Evolutionary conservation across 352 stramenopile genomes (phyloP).

Genomic region (Globisporangium mamillatum): DNA sequence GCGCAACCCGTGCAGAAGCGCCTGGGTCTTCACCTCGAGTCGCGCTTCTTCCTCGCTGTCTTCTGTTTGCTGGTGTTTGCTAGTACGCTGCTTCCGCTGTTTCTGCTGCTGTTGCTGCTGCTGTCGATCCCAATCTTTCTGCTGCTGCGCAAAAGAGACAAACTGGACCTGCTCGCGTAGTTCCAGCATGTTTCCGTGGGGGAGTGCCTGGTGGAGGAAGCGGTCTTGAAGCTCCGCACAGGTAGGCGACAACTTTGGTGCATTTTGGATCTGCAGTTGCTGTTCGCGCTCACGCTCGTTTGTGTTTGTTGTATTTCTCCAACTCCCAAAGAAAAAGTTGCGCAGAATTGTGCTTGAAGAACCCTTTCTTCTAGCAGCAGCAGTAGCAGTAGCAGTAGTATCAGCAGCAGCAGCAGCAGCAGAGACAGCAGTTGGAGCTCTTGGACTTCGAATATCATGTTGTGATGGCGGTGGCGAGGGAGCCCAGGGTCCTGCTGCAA

Average conservation of each 20-base stretch:
- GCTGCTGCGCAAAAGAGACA: slow-evolving; percentile 35
- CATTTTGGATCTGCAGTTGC: neutral
- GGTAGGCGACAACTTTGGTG: slow-evolving; percentile 17
- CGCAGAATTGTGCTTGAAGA: slow-evolving; percentile 1
- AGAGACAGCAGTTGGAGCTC: neutral
- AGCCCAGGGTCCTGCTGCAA: neutral
- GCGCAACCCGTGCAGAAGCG: slow-evolving; percentile 43
- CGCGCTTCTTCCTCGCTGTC: slow-evolving; percentile 18
- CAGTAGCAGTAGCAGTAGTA: too few relatives aligned
- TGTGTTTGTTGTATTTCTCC: neutral
- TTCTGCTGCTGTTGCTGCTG: slow-evolving; percentile 10
- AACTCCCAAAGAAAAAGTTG: slow-evolving; percentile 10
- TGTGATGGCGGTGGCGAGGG: neutral
- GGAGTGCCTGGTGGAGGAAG: slow-evolving; percentile 44
- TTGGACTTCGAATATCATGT: slow-evolving; percentile 4
- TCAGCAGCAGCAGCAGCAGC: too few relatives aligned
- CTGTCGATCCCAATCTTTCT: slow-evolving; percentile 11
- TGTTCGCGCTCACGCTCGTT: neutral
- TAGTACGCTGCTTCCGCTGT: slow-evolving; percentile 11
- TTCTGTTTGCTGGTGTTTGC: slow-evolving; percentile 11
- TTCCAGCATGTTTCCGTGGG: slow-evolving; percentile 37
- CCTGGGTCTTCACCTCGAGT: slow-evolving; percentile 28
- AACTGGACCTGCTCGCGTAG: slow-evolving; percentile 51
- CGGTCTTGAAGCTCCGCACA: slow-evolving; percentile 43
- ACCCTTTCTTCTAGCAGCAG: neutral